Percentiles rank a stretch among this genome's conserved stretches.
Evolutionary conservation across 805 yeast species (phyloP).

Genomic region (Starmerella apis): DNA sequence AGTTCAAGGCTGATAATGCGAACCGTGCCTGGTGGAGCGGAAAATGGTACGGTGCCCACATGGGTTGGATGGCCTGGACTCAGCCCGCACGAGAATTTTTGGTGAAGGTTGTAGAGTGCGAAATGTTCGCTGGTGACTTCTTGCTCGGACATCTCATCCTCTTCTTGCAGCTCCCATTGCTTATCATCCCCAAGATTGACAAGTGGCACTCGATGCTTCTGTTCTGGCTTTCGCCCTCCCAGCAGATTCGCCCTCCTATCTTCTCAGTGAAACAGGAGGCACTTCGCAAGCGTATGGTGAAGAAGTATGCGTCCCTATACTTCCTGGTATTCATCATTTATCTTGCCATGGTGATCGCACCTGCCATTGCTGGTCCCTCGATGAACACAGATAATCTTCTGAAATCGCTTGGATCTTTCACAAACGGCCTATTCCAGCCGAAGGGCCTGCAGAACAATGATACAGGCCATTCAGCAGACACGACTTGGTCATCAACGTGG

Average conservation of each 20-base stretch:
- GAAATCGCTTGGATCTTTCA: slow-evolving; percentile 28
- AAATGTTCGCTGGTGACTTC: slow-evolving; percentile 95
- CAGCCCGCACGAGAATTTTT: slow-evolving; percentile 93
- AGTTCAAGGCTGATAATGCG: slow-evolving; percentile 87
- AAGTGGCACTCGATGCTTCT: slow-evolving; percentile 97
- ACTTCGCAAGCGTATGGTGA: slow-evolving; percentile 94
- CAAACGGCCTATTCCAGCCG: slow-evolving; percentile 79
- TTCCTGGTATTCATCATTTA: slow-evolving; percentile 59
- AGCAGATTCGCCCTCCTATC: slow-evolving; percentile 96
- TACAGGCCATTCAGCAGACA: slow-evolving; percentile 39
- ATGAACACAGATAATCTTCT: slow-evolving; percentile 34
- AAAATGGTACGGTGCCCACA: slow-evolving; percentile 92
- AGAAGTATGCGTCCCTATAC: slow-evolving; percentile 79
- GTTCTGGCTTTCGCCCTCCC: slow-evolving; percentile 96
- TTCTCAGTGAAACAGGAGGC: slow-evolving; percentile 92
- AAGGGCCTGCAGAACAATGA: slow-evolving; percentile 72
- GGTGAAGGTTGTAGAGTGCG: slow-evolving; percentile 87
- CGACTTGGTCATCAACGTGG: slow-evolving; percentile 43
- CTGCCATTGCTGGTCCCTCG: slow-evolving; percentile 70
- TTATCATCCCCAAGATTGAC: slow-evolving; percentile 78
- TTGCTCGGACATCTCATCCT: slow-evolving; percentile 80
- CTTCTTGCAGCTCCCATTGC: slow-evolving; percentile 79
- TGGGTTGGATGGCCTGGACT: slow-evolving; percentile 88
- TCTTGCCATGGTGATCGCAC: slow-evolving; percentile 72
- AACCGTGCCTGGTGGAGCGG: slow-evolving; percentile 99